Base-by-base conservation (phyloP, 495 filamentous ascomycete species). In the Glonium stellatum region DNA sequence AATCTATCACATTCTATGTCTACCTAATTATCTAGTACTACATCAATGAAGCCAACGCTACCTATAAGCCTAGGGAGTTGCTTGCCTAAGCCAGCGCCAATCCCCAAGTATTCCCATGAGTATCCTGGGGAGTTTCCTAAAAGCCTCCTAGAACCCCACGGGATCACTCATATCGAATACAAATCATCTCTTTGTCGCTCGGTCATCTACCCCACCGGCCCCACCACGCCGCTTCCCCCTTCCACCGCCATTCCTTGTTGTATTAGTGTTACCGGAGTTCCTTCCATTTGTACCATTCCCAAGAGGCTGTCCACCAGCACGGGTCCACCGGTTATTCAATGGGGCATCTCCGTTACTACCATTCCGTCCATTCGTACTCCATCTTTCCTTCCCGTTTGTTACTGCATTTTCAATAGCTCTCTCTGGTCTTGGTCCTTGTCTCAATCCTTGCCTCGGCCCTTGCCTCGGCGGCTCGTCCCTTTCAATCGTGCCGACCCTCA, bases 401-500 rank as follows among this genome's bases (percentile, higher is more conserved):
- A 1, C 18, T 44, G 3, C 39, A 44, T 44, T 44, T 44, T 11
- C 39, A 44, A 1, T 18, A 11, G 39, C 4, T 11, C 13, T 44
- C 18, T 44, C 39, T 13, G 13, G 18, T 44, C 39, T 44, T 18
- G 27, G 27, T 2, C 27, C 27, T 31, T 31, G 27, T 31, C 27
- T 31, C 27, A 31, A 31, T 6, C 27, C 27, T 6, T 31, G 27
- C 25, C 48, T 51, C 25, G 13, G 23, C 19, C 48, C 48, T 19
- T 22, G 18, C 18, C 48, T 31, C 21, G 48, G 19, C 19, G 48
- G 48, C 48, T 18, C 23, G 25, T 51, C 48, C 23, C 48, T 5
- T 6, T 23, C 25, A 27, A 51, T 23, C 8, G 19, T 51, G 48
- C 54, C 54, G 19, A 67, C 59, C 4, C 48, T 56, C 47, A 67